Base-by-base conservation (phyloP, 2,329 filamentous ascomycete genomes). In the Boeremia lycopersici region DNA sequence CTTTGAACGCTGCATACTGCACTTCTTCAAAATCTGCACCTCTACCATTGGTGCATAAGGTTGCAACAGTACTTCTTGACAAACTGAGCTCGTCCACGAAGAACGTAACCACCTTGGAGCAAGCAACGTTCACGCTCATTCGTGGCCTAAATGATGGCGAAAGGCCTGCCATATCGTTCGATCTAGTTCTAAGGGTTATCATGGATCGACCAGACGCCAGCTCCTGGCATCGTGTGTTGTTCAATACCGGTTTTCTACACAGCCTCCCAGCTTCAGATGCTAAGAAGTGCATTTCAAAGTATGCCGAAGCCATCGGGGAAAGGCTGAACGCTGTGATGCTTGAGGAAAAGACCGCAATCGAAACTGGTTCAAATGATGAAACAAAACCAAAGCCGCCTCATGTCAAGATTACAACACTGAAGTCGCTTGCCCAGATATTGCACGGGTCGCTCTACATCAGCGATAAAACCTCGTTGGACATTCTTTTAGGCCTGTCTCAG, bases 381-480 rank as follows among this genome's bases (percentile, higher is more conserved):
- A 6, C 9, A 11, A 2, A 19, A 34, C 19, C 36, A 9, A 19
- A 12, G 12, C 4, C 25, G 36, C 53, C 68, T 0, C 53, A 61
- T 13, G 58, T 78, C 41, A 79, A 79, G 48, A 61, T 79, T 4
- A 78, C 76, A 0, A 79, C 77, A 1, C 67, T 77, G 40, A 79
- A 80, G 45, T 65, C 74, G 36, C 66, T 80, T 1, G 75, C 76
- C 1, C 71, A 78, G 53, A 48, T 78, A 3, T 61, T 79, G 13
- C 53, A 70, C 6, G 58, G 66, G 9, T 62, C 73, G 0, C 57
- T 68, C 0, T 76, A 73, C 31, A 62, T 79, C 9, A 67, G 70
- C 6, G 61, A 71, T 13, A 48, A 63, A 0, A 60, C 62, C 13
- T 57, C 74, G 1, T 44, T 76, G 4, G 63, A 67, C 0, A 55